Conservation (phyloP, 164 flowering plant genomes). For the Vitis rupestris region DNA sequence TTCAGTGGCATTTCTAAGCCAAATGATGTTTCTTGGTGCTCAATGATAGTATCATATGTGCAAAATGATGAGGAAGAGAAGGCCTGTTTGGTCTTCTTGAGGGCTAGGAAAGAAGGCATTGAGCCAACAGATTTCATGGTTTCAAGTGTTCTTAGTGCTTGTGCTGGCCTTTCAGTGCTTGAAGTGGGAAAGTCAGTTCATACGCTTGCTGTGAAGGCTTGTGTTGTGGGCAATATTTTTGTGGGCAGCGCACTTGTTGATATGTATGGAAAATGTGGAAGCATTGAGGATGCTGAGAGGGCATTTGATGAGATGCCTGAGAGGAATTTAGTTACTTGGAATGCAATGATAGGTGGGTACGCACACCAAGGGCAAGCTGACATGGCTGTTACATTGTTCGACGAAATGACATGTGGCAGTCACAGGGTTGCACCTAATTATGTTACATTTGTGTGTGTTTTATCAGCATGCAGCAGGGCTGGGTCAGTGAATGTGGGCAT, state of each 20-base stretch:
- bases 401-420: slow-evolving; percentile 44
- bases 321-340: slow-evolving; percentile 73
- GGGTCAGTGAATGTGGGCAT: slow-evolving; percentile 67
- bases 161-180: slow-evolving; percentile 68
- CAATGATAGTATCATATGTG: slow-evolving; percentile 62
- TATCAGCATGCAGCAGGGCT: slow-evolving; percentile 78
- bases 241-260: slow-evolving; percentile 93
- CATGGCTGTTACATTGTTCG: slow-evolving; percentile 54
- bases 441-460: slow-evolving; percentile 67
- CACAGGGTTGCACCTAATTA: slow-evolving; percentile 48
- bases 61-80: slow-evolving; percentile 76
- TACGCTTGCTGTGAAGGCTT: slow-evolving; percentile 68
- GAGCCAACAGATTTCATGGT: slow-evolving; percentile 68
- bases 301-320: slow-evolving; percentile 55
- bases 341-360: slow-evolving; percentile 76
- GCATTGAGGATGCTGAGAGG: slow-evolving; percentile 54
- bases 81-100: slow-evolving; percentile 50
- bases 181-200: slow-evolving; percentile 73
- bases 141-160: slow-evolving; percentile 76
- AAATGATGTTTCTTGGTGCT: slow-evolving; percentile 78
- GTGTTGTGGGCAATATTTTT: slow-evolving; percentile 59
- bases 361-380: slow-evolving; percentile 75
- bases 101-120: slow-evolving; percentile 43
- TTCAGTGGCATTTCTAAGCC: slow-evolving; percentile 36
- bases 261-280: slow-evolving; percentile 95